Percentiles rank a stretch among this genome's conserved stretches.
phyloP scores from a whole-genome alignment of 2,329 filamentous ascomycete species.

The Raffaelea deltoideospora region DNA sequence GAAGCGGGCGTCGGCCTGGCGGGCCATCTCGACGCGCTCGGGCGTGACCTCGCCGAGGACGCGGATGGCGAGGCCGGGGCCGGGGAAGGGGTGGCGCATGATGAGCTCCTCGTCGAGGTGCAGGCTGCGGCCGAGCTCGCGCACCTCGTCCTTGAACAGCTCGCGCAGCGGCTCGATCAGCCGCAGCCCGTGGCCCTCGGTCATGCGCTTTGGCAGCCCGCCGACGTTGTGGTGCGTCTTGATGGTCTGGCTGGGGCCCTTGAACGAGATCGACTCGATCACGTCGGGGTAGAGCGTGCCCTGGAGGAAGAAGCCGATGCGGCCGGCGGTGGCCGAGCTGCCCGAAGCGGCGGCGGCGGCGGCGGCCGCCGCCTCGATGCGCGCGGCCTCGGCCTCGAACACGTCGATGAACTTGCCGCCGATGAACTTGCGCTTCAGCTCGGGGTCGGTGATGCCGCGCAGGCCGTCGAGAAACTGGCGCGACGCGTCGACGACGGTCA shows the following conservation, averaged over 20 bases:
- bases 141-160: slow-evolving; percentile 65
- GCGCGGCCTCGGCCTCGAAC: slow-evolving; percentile 60
- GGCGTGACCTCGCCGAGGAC: slow-evolving; percentile 74
- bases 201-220: slow-evolving; percentile 20
- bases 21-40: slow-evolving; percentile 62
- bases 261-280: slow-evolving; percentile 31
- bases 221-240: slow-evolving; percentile 28
- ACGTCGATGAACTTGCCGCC: slow-evolving; percentile 50
- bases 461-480: slow-evolving; percentile 65
- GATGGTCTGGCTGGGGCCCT: slow-evolving; percentile 11
- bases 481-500: slow-evolving; percentile 71
- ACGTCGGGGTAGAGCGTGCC: slow-evolving; percentile 36
- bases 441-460: slow-evolving; percentile 61
- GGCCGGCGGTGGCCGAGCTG: slow-evolving; percentile 49
- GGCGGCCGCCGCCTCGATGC: slow-evolving; percentile 55
- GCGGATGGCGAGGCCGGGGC: slow-evolving; percentile 51
- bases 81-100: slow-evolving; percentile 38
- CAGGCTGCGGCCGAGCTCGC: slow-evolving; percentile 51
- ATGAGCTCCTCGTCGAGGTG: slow-evolving; percentile 62
- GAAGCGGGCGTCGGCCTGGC: slow-evolving; percentile 66
- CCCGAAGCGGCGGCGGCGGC: too few species aligned
- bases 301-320: slow-evolving; percentile 77
- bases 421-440: slow-evolving; percentile 64
- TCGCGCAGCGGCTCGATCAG: slow-evolving; percentile 67
- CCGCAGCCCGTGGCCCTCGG: slow-evolving; percentile 28